A percentile compares a stretch with the other conserved stretches of the same genome.
phyloP scores from a whole-genome alignment of 768 basidiomycete genomes.

The Boletus pseudo-olivaceus region DNA sequence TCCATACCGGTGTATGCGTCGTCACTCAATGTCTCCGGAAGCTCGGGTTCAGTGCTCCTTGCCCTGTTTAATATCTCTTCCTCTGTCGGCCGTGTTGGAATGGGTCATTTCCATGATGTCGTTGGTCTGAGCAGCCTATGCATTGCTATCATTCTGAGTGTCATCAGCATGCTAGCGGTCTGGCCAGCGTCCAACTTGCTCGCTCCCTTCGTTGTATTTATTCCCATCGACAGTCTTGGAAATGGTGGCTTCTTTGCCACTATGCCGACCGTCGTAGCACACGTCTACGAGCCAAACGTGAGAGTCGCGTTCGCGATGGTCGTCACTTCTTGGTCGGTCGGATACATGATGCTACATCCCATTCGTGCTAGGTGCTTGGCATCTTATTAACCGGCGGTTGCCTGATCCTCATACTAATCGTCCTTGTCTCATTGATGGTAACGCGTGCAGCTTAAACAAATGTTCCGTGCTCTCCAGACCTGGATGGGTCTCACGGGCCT shows the following conservation, averaged over 20 bases:
- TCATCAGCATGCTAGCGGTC: neutral
- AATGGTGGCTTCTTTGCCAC: conserved; percentile 35
- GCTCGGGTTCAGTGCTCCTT: neutral
- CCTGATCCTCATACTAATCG: conserved; percentile 1
- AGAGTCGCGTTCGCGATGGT: conserved; percentile 35
- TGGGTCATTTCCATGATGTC: neutral
- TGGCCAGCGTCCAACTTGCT: neutral
- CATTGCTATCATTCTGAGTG: neutral
- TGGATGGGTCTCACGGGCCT: neutral
- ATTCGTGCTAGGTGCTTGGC: conserved; percentile 15
- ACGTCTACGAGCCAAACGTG: conserved; percentile 29
- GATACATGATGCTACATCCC: conserved; percentile 26
- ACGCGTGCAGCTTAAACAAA: neutral
- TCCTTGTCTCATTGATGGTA: neutral
- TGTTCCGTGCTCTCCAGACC: neutral
- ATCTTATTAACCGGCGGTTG: conserved; percentile 2
- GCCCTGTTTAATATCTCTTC: neutral
- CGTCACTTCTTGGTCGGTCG: conserved; percentile 30
- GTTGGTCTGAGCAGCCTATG: neutral
- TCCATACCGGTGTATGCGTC: conserved; percentile 34
- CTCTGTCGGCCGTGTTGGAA: neutral
- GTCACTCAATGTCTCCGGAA: neutral
- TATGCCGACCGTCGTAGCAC: conserved; percentile 31
- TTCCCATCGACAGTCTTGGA: conserved; percentile 27
- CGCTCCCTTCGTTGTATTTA: conserved; percentile 21